phyloP scores from a whole-genome alignment of 2,329 filamentous ascomycete genomes.

The Phaeoacremonium minimum region DNA sequence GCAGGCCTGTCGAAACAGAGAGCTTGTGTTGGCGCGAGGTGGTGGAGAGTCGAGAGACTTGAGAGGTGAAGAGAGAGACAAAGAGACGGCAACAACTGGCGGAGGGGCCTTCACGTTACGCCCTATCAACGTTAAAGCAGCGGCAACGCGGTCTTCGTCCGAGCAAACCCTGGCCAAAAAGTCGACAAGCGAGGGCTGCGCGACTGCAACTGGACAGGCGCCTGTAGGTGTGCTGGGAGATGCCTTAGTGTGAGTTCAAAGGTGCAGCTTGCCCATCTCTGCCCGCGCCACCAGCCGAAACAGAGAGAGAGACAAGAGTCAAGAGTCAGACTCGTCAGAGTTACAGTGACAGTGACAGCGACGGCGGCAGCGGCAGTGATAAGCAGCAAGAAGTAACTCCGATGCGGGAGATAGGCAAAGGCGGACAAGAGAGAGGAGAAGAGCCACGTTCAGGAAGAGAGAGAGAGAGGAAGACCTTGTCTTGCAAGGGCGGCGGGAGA shows the following conservation, averaged over 20 bases:
- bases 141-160: slow-evolving; percentile 2
- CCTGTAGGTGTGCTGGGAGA: slow-evolving; percentile 9
- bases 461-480: too few relatives aligned
- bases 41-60: slow-evolving; percentile 2
- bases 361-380: too few relatives aligned
- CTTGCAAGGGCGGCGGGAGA: too few relatives aligned
- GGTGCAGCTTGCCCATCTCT: slow-evolving; percentile 8
- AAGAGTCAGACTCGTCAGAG: too few relatives aligned
- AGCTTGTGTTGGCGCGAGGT: neutral
- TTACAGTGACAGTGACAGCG: too few relatives aligned
- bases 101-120: too few relatives aligned
- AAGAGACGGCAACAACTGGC: slow-evolving; percentile 8
- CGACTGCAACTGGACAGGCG: slow-evolving; percentile 9
- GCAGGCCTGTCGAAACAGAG: neutral
- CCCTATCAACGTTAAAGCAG: slow-evolving; percentile 3
- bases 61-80: slow-evolving; percentile 6
- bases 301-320: slow-evolving; percentile 1
- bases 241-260: slow-evolving; percentile 12
- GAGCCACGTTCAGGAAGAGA: neutral
- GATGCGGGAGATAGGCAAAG: neutral
- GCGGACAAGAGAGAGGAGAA: neutral
- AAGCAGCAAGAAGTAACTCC: too few relatives aligned
- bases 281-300: neutral
- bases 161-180: too few relatives aligned
- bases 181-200: neutral